Base-by-base conservation (phyloP, 257 asterid species). In the Asclepias syriaca region DNA sequence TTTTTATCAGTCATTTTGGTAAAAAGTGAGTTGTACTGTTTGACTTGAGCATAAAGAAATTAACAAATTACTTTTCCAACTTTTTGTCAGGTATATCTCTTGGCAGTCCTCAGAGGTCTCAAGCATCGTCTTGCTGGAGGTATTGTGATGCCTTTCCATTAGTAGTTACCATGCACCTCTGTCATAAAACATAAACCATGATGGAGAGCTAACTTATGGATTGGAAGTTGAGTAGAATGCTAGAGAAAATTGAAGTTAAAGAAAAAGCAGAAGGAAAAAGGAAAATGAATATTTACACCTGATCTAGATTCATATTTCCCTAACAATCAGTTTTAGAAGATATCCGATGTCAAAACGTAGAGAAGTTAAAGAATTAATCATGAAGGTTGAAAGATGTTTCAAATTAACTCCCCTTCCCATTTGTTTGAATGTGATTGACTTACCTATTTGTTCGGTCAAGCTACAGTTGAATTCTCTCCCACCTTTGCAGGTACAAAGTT, bases 111-210 rank as follows among this genome's bases (percentile, higher is more conserved):
- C 77, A 94, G 86, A 84, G 87, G 96, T 82, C 95, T 94, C 87
- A 94, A 94, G 90, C 86, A 90, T 80, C 97, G 98, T 24, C 85
- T 92, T 77, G 97, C 99, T 80, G 99, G 98, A 66, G 99, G 99
- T 94, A 89, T 32, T 77, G 71, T 71, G 77, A 73, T 78, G 43
- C 70, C 45, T 79, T 80, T 77, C 39, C 63, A 48, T 57, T 40
- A 1, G 6, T 48, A 9, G 59, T 54, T 65, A 27, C 39, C 11
- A 11, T 27, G 24, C 29, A 24, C 13, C 9, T 27, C 40, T 58
- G 9, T 50, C 49, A 11, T 68, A 50, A 60, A 27, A 29, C 24
- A 3, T 2, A 51, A 66, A 65, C 56, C 65, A 32, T 60, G 12
- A 5, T 32, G 22, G 66, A 61, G 32, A 61, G 65, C 46, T 61